These are phyloP conservation scores for Diaporthe sp. DNA, from an alignment of 2,329 filamentous ascomycete genomes.

Conservation along the genomic window DNA sequence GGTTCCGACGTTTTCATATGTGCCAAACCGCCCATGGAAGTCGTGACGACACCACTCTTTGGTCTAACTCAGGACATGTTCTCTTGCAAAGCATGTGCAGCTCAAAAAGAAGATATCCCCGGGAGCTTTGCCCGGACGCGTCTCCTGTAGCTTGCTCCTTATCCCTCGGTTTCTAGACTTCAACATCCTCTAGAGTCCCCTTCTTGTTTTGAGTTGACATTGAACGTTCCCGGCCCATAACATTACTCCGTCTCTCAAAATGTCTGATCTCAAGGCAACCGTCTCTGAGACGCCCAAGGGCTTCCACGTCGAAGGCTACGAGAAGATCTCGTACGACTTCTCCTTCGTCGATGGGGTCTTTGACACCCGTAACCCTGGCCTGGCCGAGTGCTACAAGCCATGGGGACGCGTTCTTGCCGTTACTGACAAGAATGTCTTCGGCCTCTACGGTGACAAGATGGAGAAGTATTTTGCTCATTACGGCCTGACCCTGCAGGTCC, in stretches of 20 bases:
- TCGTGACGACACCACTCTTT: conserved; percentile 39
- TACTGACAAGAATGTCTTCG: conserved; percentile 80
- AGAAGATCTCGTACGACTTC: conserved; percentile 84
- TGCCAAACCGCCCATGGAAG: conserved; percentile 12
- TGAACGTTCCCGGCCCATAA: background rate
- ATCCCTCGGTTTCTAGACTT: conserved; percentile 5
- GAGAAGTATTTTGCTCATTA: conserved; percentile 77
- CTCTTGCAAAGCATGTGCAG: background rate
- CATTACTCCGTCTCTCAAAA: conserved; percentile 50
- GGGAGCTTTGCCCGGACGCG: background rate
- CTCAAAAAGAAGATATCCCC: conserved; percentile 24
- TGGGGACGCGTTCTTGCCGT: conserved; percentile 77
- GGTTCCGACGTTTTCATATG: conserved; percentile 28
- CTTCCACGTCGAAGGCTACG: conserved; percentile 80
- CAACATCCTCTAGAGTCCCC: background rate
- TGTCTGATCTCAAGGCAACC: conserved; percentile 79
- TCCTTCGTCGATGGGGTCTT: conserved; percentile 80
- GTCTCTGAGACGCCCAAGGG: conserved; percentile 74
- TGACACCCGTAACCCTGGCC: conserved; percentile 68
- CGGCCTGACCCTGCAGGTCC: conserved; percentile 72
- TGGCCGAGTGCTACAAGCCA: conserved; percentile 74
- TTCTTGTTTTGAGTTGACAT: background rate
- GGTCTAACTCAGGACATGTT: background rate
- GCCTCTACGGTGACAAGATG: conserved; percentile 76
- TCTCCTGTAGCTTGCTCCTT: background rate